Base-by-base conservation (phyloP, 2,329 filamentous ascomycete species). In the Penicillium brasilianum region DNA sequence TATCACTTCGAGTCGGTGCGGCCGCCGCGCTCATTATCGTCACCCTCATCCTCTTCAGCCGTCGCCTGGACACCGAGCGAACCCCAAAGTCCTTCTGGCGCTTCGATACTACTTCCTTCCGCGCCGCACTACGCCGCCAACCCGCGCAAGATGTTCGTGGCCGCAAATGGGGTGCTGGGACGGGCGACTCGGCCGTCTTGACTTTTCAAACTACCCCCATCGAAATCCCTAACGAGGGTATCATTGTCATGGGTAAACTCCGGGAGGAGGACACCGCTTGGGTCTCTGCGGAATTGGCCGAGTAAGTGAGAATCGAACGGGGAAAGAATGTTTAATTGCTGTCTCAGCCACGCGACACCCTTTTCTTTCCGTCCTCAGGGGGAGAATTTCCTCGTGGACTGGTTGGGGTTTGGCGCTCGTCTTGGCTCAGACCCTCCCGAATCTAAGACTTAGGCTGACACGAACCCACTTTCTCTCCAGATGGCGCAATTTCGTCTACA, bases 401-500 rank as follows among this genome's bases (percentile, higher is more conserved):
- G 25, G 46, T 49, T 49, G 6, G 14, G 41, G 41, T 6, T 11
- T 34, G 43, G 43, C 22, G 20, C 22, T 14, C 28, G 39, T 34
- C 48, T 50, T 34, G 48, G 48, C 48, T 18, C 13, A 34, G 48
- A 32, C 48, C 28, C 25, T 32, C 46, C n/a, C 30, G n/a, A 34
- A 34, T 32, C 30, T 11, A 50, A 34, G 48, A 50, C 48, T 20
- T 20, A 50, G 48, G 48, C 48, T 50, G 48, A 50, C 48, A 25
- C 48, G 4, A 32, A 34, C 30, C 48, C 48, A 9, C 30, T 50
- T 43, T 34, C 25, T 28, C 22, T 16, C n/a, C 30, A 79, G 78
- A 67, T 83, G 81, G 81, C 74, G 81, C 64, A 74, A 73, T 61
- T 75, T 77, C 36, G 78, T 82, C 58, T 82, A 80, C 69, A 74